These are phyloP conservation scores for Aspergillus wentii DNA, from an alignment of 495 filamentous ascomycete species.

Conservation along the genomic window DNA sequence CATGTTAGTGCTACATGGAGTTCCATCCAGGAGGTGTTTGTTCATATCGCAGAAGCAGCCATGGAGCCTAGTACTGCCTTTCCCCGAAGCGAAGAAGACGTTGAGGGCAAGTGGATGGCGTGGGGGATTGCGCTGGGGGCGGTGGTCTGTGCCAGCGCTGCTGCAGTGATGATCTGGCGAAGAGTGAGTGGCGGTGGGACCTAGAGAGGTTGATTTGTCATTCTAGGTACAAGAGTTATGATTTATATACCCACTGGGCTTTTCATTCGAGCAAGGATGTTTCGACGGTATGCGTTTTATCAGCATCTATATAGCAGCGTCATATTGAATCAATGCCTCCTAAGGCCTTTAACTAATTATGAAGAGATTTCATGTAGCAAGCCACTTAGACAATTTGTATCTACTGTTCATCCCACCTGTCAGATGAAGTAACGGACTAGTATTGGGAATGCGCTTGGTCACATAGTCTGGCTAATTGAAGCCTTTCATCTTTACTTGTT, in stretches of 20 bases:
- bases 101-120: conserved; percentile 71
- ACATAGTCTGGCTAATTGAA: too few relatives aligned
- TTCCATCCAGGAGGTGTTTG: conserved; percentile 87
- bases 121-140: conserved; percentile 83
- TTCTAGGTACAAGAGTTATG: conserved; percentile 3
- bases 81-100: conserved; percentile 79
- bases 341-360: too few relatives aligned
- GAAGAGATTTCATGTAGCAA: too few relatives aligned
- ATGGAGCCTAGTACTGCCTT: conserved; percentile 83
- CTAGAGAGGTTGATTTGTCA: conserved; percentile 8
- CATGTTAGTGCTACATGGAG: conserved; percentile 93
- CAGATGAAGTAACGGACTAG: too few relatives aligned
- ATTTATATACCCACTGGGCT: conserved; percentile 15
- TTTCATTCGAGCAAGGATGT: too few relatives aligned
- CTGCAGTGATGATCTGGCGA: conserved; percentile 72
- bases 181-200: conserved; percentile 38
- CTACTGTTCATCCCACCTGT: too few relatives aligned
- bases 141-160: conserved; percentile 73
- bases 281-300: too few relatives aligned
- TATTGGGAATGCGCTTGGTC: too few relatives aligned
- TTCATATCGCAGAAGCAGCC: conserved; percentile 82
- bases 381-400: too few relatives aligned
- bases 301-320: too few relatives aligned
- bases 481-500: too few relatives aligned
- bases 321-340: too few relatives aligned